Evolutionary conservation across 2,329 filamentous ascomycete species (phyloP).

Genomic region (Hypoxylon sp.): DNA sequence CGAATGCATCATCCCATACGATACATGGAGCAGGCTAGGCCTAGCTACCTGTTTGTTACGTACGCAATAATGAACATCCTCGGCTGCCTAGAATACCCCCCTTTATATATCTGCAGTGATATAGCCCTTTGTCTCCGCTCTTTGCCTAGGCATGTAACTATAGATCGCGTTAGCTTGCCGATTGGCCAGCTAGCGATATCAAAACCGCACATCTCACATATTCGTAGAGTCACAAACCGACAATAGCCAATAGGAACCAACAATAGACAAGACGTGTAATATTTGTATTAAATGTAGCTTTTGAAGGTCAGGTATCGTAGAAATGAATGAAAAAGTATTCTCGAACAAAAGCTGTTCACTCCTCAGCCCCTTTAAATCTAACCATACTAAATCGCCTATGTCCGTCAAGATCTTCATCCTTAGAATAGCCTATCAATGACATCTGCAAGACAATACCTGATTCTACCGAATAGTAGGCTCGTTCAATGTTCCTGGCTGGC

Average conservation of each 20-base stretch:
- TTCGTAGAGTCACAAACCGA: too few relatives aligned
- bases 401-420: background rate
- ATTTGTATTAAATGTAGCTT: background rate
- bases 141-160: conserved; percentile 4
- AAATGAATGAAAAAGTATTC: background rate
- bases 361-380: background rate
- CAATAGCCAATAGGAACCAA: background rate
- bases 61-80: conserved; percentile 1
- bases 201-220: background rate
- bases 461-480: background rate
- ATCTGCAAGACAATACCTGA: background rate
- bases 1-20: background rate
- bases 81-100: conserved; percentile 8
- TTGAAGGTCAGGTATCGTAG: background rate
- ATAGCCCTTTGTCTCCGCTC: conserved; percentile 23
- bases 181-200: conserved; percentile 18
- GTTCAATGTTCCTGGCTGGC: background rate
- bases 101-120: conserved; percentile 1
- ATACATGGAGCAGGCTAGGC: background rate
- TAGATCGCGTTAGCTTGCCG: conserved; percentile 2
- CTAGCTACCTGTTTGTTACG: conserved; percentile 1
- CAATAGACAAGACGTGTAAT: background rate
- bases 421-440: background rate
- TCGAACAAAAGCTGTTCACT: background rate
- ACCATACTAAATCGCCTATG: background rate